Base-by-base conservation (phyloP, 1,284 basidiomycete genomes). In the Leccinum subspadiceum region DNA sequence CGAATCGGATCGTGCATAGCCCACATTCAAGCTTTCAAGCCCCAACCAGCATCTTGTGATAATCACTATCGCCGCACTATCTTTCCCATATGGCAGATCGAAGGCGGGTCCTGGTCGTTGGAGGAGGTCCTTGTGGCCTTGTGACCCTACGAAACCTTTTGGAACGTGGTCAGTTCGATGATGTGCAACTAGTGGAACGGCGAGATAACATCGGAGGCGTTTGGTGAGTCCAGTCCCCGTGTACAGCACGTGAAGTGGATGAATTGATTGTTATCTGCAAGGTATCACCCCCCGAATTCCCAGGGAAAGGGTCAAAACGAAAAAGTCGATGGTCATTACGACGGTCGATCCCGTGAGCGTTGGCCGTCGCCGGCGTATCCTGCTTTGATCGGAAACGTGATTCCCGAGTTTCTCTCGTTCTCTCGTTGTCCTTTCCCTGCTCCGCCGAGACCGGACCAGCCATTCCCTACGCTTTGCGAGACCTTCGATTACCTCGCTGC, bases 361-460 rank as follows among this genome's bases (percentile, higher is more conserved):
- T 82, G 79, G 80, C 72, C 76, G 1, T 77, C 78, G 5, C 78
- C 80, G 1, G 78, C 79, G 0, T 83, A 82, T 60, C 75, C 75
- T 10, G 75, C 70, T 10, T 66, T 82, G 48, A 74, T 83, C 48
- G 79, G 81, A 20, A 82, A 83, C 59, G 78, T 82, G 53, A 70
- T 81, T 4, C 78, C 81, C 1, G 75, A 80, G 52, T 81, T 75
- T 58, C 71, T 81, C 9, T 77, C 77, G 2, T 80, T 79, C 64
- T 78, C 79, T 9, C 68, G 64, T 4, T 54, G 60, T 31, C 73
- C 75, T 4, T 79, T 79, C 53, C 74, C 77, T 8, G 58, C 64
- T 6, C 70, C 74, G 1, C 60, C 66, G 5, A 61, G 62, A 1
- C 66, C 70, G 2, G 59, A 70, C 6, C 80, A 81, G 56, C 80